Evolutionary conservation across 2,329 filamentous ascomycete species (phyloP).

Genomic region (Penicillium freii): DNA sequence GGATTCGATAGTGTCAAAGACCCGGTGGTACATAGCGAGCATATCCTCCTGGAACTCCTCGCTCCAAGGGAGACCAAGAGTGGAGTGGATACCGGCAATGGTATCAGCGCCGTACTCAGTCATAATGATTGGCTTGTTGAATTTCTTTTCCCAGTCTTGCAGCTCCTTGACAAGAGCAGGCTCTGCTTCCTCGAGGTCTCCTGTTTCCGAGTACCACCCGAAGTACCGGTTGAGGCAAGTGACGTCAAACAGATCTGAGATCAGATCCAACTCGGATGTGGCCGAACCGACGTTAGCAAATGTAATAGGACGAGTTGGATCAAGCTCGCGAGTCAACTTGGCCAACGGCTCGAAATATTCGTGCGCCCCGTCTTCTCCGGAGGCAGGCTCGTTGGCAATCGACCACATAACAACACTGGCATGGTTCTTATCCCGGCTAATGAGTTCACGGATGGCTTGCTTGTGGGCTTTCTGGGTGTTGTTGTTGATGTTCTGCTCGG

Average conservation of each 20-base stretch:
- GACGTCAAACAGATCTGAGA: constrained; percentile 30
- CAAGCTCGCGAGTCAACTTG: constrained; percentile 22
- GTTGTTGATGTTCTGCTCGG: not conserved
- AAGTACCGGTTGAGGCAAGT: constrained; percentile 32
- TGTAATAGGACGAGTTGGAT: constrained; percentile 27
- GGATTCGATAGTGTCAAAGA: constrained; percentile 28
- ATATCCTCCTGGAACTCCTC: constrained; percentile 30
- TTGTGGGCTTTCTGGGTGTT: constrained; percentile 16
- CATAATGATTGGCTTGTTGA: constrained; percentile 31
- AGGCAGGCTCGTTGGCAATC: constrained; percentile 24
- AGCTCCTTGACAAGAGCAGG: constrained; percentile 24
- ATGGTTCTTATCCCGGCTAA: constrained; percentile 30
- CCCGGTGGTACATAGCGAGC: constrained; percentile 31
- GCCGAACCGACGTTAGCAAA: constrained; percentile 22
- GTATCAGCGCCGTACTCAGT: constrained; percentile 33
- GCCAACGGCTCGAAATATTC: constrained; percentile 29
- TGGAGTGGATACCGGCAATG: constrained; percentile 28
- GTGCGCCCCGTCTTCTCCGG: constrained; percentile 17
- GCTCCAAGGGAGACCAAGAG: constrained; percentile 26
- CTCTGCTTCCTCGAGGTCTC: constrained; percentile 24
- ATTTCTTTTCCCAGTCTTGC: constrained; percentile 23
- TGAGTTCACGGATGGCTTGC: constrained; percentile 25
- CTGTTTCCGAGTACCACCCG: constrained; percentile 29
- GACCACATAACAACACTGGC: constrained; percentile 29
- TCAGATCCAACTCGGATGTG: constrained; percentile 10